Percentiles rank a stretch among this genome's conserved stretches.
phyloP scores from a whole-genome alignment of 2,329 filamentous ascomycete genomes.

The Mollisiaceae sp. region DNA sequence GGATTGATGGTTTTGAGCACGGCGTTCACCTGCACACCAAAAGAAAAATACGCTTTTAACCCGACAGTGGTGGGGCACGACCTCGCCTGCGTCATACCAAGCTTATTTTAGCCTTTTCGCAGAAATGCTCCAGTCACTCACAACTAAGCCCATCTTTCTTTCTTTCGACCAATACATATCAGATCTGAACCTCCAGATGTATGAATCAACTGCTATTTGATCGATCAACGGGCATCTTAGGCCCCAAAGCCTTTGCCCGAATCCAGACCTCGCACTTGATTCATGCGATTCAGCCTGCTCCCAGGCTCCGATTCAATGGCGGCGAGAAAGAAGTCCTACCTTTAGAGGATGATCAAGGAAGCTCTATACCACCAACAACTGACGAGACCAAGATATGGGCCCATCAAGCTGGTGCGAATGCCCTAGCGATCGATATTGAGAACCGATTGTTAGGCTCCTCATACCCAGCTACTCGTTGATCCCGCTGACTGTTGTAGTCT shows the following conservation, averaged over 20 bases:
- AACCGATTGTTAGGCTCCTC: slow-evolving; percentile 65
- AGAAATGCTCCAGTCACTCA: background rate
- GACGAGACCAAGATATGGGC: slow-evolving; percentile 54
- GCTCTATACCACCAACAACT: background rate
- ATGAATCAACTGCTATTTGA: slow-evolving; percentile 81
- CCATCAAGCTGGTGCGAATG: slow-evolving; percentile 79
- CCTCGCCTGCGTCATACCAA: background rate
- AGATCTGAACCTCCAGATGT: slow-evolving; percentile 50
- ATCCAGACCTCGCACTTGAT: slow-evolving; percentile 70
- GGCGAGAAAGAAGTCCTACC: slow-evolving; percentile 47
- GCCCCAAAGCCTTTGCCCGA: slow-evolving; percentile 66
- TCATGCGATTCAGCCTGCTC: slow-evolving; percentile 69
- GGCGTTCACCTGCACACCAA: background rate
- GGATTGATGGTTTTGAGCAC: background rate
- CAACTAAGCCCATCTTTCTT: background rate
- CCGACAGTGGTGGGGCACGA: background rate
- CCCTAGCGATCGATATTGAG: slow-evolving; percentile 82
- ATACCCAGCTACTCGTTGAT: background rate
- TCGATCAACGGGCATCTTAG: slow-evolving; percentile 72
- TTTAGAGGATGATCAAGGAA: slow-evolving; percentile 15
- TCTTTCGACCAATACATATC: background rate
- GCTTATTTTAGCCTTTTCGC: background rate
- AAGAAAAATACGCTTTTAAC: background rate
- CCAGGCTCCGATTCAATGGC: slow-evolving; percentile 73
- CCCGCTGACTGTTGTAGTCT: slow-evolving; percentile 55